phyloP scores from a whole-genome alignment of 176 grass and related monocot genomes.

The Rhynchospora breviuscula region DNA sequence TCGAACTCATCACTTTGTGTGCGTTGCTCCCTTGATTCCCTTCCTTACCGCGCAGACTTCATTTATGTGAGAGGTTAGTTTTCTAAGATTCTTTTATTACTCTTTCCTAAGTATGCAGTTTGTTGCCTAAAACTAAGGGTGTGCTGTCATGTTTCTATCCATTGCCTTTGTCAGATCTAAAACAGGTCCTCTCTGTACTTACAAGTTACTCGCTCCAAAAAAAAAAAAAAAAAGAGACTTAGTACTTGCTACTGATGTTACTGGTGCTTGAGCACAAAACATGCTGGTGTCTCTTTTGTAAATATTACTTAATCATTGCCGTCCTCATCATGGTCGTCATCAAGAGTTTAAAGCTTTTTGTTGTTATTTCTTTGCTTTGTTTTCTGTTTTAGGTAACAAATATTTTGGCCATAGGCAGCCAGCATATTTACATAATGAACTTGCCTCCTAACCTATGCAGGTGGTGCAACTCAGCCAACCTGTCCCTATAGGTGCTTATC shows the following conservation, averaged over 20 bases:
- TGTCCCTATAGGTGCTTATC: conserved; percentile 93
- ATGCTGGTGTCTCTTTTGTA: background rate
- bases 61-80: conserved; percentile 88
- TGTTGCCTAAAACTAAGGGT: background rate
- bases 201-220: background rate
- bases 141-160: background rate
- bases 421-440: conserved; percentile 5
- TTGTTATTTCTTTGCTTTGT: background rate
- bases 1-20: conserved; percentile 80
- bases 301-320: background rate
- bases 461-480: conserved; percentile 68
- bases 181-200: background rate
- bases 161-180: background rate
- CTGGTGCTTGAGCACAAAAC: background rate
- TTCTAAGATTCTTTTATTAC: conserved; percentile 5
- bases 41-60: conserved; percentile 82
- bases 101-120: background rate
- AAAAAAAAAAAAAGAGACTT: background rate
- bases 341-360: background rate
- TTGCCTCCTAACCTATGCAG: conserved; percentile 33
- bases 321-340: background rate
- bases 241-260: background rate
- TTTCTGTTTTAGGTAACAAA: background rate
- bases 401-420: background rate
- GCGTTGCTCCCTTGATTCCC: conserved; percentile 63